A percentile compares a stretch with the other conserved stretches of the same genome.
Evolutionary conservation across 2,329 filamentous ascomycete species (phyloP).

Genomic region (Paraconiothyrium sp.): DNA sequence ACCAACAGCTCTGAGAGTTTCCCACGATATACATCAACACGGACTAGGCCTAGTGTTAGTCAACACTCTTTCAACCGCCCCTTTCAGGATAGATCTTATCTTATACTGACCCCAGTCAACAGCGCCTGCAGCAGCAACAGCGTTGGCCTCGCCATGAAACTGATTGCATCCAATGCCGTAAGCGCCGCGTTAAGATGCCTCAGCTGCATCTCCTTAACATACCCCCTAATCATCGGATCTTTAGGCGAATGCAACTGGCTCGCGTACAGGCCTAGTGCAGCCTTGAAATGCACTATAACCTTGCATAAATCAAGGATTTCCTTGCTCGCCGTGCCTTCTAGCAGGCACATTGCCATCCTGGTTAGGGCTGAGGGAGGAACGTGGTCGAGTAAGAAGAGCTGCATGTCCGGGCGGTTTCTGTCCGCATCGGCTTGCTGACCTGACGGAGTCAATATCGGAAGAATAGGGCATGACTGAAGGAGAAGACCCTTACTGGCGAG

Average conservation of each 20-base stretch:
- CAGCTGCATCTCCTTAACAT: conserved; percentile 39
- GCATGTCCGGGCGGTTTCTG: conserved; percentile 24
- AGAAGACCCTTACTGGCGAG: neutral
- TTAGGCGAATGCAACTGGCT: conserved; percentile 36
- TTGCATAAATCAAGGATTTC: conserved; percentile 42
- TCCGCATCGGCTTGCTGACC: conserved; percentile 27
- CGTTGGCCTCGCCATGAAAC: conserved; percentile 38
- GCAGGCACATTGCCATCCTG: conserved; percentile 39
- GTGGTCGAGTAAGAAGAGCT: conserved; percentile 40
- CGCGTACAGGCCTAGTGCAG: conserved; percentile 35
- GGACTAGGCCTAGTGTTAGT: conserved; percentile 24
- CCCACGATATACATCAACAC: conserved; percentile 46
- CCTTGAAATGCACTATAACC: conserved; percentile 45
- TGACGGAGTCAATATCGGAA: conserved; percentile 5
- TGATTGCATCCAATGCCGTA: conserved; percentile 41
- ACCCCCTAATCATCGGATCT: conserved; percentile 33
- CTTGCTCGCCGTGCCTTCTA: conserved; percentile 40
- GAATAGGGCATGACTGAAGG: neutral
- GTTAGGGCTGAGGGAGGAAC: conserved; percentile 43
- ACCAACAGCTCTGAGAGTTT: conserved; percentile 45
- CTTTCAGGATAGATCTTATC: too few relatives aligned
- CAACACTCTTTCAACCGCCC: too few relatives aligned
- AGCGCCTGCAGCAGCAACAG: conserved; percentile 42
- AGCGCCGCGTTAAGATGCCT: conserved; percentile 41
- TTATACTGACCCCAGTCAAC: conserved; percentile 38